A percentile compares a stretch with the other conserved stretches of the same genome.
These are phyloP conservation scores for Thalia dealbata DNA, from an alignment of 176 grass and related monocot genomes.

Conservation along the genomic window DNA sequence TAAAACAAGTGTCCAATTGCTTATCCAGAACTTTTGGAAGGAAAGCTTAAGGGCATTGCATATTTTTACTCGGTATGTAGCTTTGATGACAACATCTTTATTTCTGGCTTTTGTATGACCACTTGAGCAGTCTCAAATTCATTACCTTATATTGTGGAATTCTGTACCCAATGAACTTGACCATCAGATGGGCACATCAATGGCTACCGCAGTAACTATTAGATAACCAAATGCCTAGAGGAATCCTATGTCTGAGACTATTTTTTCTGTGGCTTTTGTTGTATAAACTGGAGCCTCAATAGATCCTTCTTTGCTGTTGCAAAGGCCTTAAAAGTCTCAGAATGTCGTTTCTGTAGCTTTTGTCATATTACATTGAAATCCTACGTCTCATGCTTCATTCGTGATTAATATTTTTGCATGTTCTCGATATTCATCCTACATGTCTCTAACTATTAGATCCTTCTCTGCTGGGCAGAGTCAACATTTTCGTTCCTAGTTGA, in stretches of 20 bases:
- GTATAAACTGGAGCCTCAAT: too few relatives aligned
- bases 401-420: neutral
- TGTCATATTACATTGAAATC: neutral
- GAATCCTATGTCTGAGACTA: too few relatives aligned
- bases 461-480: slow-evolving; percentile 49
- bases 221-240: too few relatives aligned
- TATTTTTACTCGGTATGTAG: neutral
- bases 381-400: neutral
- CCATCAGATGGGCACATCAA: too few relatives aligned
- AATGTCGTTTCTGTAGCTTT: neutral
- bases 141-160: too few relatives aligned
- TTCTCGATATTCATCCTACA: neutral
- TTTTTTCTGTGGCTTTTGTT: too few relatives aligned
- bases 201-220: too few relatives aligned
- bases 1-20: neutral
- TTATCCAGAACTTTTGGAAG: too few relatives aligned
- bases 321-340: neutral
- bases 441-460: neutral
- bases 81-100: neutral
- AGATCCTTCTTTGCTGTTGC: too few relatives aligned
- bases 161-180: too few relatives aligned
- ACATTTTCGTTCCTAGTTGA: slow-evolving; percentile 87
- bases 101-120: neutral
- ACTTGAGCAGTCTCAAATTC: too few relatives aligned
- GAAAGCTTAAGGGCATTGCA: too few relatives aligned